Evolutionary conservation across 2,329 filamentous ascomycete genomes (phyloP), one percentile per base, ranked within the genome.

Genomic region (Aspergillus pseudoterreus): DNA sequence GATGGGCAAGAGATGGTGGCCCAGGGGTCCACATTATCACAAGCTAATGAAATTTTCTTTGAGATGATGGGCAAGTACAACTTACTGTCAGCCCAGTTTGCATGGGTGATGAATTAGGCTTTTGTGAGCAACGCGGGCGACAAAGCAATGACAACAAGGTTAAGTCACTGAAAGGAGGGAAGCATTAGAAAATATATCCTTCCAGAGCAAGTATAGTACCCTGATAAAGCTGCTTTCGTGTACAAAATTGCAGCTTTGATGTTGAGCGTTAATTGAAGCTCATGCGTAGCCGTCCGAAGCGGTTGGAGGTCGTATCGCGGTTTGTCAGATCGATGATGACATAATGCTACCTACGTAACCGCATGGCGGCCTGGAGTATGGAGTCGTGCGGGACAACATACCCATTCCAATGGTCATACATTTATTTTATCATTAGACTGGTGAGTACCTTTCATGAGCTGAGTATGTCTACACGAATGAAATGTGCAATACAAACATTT

Each of bases 51-150:
- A 38, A 38, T 17, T 17, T 38, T 38, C 15, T n/a, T 38, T n/a
- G 14, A 52, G 52, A 54, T 56, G 57, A 57, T 56, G 54, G 49
- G 55, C 57, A 57, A 58, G 49, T 55, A 50, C 55, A 52, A 50
- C 57, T 56, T 64, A 57, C 62, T 60, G 57, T 56, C 55, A 57
- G 53, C 55, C 56, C 53, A 54, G 53, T 58, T 63, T 57, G 63
- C 65, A 68, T 69, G 59, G 43, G 55, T 50, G 49, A 48, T 47
- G 47, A 44, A 53, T 45, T 50, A 33, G 47, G 49, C 45, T 49
- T 55, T 43, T 45, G 44, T 47, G 53, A 53, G 51, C 45, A 55
- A 49, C 45, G 55, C 52, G 56, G 59, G 45, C 50, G 49, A 44
- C 27, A 30, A 48, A 54, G 39, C 36, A 44, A 36, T 39, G 24